phyloP scores from a whole-genome alignment of 2,329 filamentous ascomycete species.

The Colletotrichum trifolii region DNA sequence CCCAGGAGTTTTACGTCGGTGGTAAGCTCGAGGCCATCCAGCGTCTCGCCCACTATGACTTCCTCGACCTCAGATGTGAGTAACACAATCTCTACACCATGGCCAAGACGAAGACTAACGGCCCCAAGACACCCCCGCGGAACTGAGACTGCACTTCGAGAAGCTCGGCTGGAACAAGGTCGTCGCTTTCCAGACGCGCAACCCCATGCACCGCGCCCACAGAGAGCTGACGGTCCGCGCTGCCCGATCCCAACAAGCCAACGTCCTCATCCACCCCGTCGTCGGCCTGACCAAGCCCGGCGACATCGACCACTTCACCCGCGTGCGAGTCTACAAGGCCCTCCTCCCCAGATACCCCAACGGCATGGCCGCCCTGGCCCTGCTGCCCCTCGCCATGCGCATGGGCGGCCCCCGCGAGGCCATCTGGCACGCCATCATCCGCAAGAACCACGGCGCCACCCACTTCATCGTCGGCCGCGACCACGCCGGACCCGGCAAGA shows the following conservation, averaged over 20 bases:
- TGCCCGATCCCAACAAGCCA: constrained; percentile 94
- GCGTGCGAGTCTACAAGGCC: constrained; percentile 98
- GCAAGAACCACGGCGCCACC: constrained; percentile 98
- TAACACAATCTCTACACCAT: not conserved
- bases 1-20: constrained; percentile 91
- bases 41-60: constrained; percentile 98
- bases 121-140: constrained; percentile 84
- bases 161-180: constrained; percentile 99
- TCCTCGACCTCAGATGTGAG: constrained; percentile 93
- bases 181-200: constrained; percentile 98
- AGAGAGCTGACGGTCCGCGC: constrained; percentile 97
- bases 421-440: constrained; percentile 99
- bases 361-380: constrained; percentile 96
- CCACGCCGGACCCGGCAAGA: constrained; percentile 97
- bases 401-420: constrained; percentile 99
- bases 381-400: constrained; percentile 96
- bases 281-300: constrained; percentile 98
- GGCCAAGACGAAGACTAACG: constrained; percentile 33
- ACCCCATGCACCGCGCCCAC: constrained; percentile 99
- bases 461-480: constrained; percentile 99
- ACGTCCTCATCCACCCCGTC: constrained; percentile 98
- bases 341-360: constrained; percentile 97
- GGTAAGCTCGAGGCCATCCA: constrained; percentile 96
- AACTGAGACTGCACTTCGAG: constrained; percentile 96
- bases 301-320: constrained; percentile 99